A percentile compares a stretch with the other conserved stretches of the same genome.
Conservation (phyloP, 106 monocot genomes). For the Allium cepa region DNA sequence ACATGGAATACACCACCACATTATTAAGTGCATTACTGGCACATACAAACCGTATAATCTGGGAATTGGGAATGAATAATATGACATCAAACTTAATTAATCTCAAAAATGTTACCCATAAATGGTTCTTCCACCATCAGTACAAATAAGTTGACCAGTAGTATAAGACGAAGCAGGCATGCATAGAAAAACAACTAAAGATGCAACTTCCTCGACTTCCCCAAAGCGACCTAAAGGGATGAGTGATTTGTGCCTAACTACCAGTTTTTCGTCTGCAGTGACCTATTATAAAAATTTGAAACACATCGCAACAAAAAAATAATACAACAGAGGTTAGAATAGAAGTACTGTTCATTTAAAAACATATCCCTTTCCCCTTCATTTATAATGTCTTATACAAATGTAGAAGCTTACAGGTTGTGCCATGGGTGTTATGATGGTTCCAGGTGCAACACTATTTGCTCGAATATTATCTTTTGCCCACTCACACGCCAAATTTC, state of each 20-base stretch:
- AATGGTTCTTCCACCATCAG: conserved; percentile 9
- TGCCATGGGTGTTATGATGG: conserved; percentile 29
- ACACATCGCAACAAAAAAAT: no score
- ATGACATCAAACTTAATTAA: no score
- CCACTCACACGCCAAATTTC: conserved; percentile 56
- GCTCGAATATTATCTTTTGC: conserved; percentile 28
- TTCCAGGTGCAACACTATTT: conserved; percentile 43
- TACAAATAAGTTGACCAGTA: conserved; percentile 16
- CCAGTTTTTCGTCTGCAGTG: no score
- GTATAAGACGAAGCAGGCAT: conserved; percentile 19
- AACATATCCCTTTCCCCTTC: no score
- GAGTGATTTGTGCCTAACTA: neutral
- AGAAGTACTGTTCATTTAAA: no score
- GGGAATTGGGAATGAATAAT: no score
- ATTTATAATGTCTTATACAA: neutral
- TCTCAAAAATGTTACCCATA: neutral
- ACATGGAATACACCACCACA: no score
- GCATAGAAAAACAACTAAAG: conserved; percentile 9
- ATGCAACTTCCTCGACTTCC: conserved; percentile 13
- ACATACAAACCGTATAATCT: no score
- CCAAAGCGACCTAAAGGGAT: conserved; percentile 6
- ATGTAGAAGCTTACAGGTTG: conserved; percentile 17
- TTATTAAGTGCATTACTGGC: no score
- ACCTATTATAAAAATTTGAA: no score
- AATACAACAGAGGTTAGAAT: no score